These are phyloP conservation scores for Mentha longifolia DNA, from an alignment of 257 asterid species.

Conservation along the genomic window DNA sequence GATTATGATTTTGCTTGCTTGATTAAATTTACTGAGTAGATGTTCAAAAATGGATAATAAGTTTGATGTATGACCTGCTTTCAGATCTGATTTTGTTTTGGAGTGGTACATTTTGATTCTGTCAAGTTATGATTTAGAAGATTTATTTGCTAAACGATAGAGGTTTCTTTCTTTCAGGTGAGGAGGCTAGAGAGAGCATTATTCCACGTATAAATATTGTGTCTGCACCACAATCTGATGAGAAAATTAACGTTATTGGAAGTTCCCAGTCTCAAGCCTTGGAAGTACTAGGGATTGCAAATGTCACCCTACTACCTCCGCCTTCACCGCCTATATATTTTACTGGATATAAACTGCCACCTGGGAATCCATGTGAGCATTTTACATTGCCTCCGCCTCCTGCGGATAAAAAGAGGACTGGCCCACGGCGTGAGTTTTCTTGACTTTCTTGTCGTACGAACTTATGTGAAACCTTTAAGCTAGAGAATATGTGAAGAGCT, in stretches of 20 bases:
- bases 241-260: constrained; percentile 28
- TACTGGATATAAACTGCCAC: constrained; percentile 85
- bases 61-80: background rate
- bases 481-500: background rate
- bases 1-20: constrained; percentile 9
- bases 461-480: background rate
- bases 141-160: background rate
- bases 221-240: constrained; percentile 46
- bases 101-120: background rate
- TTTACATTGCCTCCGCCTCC: constrained; percentile 95
- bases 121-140: background rate
- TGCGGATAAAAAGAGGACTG: constrained; percentile 83
- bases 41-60: background rate
- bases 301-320: constrained; percentile 28
- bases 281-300: constrained; percentile 35
- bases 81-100: background rate
- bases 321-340: constrained; percentile 54
- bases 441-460: constrained; percentile 16
- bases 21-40: background rate
- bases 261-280: constrained; percentile 20
- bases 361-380: constrained; percentile 88
- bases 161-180: constrained; percentile 55
- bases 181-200: constrained; percentile 52
- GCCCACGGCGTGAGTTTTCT: constrained; percentile 87
- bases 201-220: constrained; percentile 47